Conservation (phyloP, 129 eudicot species). For the Lactuca sativa region DNA sequence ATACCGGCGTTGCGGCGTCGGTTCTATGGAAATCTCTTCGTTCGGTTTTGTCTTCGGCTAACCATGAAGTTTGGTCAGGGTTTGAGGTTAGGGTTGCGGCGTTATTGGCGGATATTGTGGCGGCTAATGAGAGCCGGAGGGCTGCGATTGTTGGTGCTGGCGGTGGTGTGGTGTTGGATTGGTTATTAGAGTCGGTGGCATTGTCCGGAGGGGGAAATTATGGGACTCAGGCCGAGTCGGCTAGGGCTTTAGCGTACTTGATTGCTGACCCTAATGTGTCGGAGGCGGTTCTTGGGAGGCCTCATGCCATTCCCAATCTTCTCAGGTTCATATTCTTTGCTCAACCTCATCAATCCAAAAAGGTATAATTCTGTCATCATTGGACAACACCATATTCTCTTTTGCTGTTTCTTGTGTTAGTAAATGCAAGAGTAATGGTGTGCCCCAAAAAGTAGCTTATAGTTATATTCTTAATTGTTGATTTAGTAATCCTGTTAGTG, state of each 20-base stretch:
- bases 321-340: conserved; percentile 82
- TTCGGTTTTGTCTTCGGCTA: conserved; percentile 81
- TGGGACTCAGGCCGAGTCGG: conserved; percentile 79
- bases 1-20: conserved; percentile 77
- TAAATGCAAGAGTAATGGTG: background rate
- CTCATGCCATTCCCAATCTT: conserved; percentile 72
- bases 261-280: conserved; percentile 81
- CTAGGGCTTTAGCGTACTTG: conserved; percentile 90
- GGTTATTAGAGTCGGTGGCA: conserved; percentile 81
- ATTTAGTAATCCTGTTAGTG: background rate
- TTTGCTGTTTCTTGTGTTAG: background rate
- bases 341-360: conserved; percentile 55
- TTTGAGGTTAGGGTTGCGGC: conserved; percentile 92
- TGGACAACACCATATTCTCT: background rate
- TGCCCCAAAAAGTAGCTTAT: background rate
- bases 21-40: conserved; percentile 83
- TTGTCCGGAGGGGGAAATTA: conserved; percentile 39
- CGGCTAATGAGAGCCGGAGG: conserved; percentile 78
- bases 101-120: conserved; percentile 82
- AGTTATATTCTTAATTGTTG: conserved; percentile 2
- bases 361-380: conserved; percentile 20
- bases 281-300: conserved; percentile 64
- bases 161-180: conserved; percentile 86
- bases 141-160: conserved; percentile 88
- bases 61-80: conserved; percentile 88